phyloP scores from a whole-genome alignment of 1,284 basidiomycete species.

The Leccinum holopus region DNA sequence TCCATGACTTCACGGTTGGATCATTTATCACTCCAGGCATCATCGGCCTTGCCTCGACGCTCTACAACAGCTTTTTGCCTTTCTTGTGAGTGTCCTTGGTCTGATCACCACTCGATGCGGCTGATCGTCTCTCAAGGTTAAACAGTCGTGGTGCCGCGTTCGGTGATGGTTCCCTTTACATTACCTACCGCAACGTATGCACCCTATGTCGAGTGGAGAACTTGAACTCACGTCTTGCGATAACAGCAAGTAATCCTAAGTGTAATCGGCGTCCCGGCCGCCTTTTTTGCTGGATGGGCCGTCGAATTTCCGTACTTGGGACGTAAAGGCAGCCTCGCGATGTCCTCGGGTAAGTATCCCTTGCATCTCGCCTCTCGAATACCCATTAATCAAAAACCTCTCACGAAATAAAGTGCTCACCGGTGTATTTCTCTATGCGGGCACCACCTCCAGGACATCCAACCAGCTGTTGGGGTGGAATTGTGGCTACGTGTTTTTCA shows the following conservation, averaged over 20 bases:
- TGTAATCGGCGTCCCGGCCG: slow-evolving; percentile 65
- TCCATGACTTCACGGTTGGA: background rate
- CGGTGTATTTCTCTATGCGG: slow-evolving; percentile 66
- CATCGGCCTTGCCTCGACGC: slow-evolving; percentile 59
- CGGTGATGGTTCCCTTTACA: slow-evolving; percentile 49
- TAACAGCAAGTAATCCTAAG: slow-evolving; percentile 59
- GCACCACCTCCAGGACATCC: slow-evolving; percentile 63
- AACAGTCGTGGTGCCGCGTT: slow-evolving; percentile 48
- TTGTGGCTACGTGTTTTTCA: slow-evolving; percentile 63
- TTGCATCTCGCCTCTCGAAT: background rate
- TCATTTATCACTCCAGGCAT: slow-evolving; percentile 37
- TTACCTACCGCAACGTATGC: slow-evolving; percentile 52
- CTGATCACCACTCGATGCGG: background rate
- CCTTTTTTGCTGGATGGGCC: slow-evolving; percentile 60
- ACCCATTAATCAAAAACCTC: slow-evolving; percentile 28
- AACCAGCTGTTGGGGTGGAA: slow-evolving; percentile 70
- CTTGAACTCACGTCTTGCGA: background rate
- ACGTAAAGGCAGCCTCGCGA: slow-evolving; percentile 59
- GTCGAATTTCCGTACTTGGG: slow-evolving; percentile 64
- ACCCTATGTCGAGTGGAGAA: background rate
- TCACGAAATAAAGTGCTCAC: slow-evolving; percentile 52
- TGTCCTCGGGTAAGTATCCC: slow-evolving; percentile 46
- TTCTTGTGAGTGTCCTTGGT: slow-evolving; percentile 42
- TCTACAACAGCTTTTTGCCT: slow-evolving; percentile 60
- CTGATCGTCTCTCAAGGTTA: slow-evolving; percentile 33